Conservation (phyloP, 225 moss, liverwort and hornwort species). For the Rhytidiadelphus loreus region DNA sequence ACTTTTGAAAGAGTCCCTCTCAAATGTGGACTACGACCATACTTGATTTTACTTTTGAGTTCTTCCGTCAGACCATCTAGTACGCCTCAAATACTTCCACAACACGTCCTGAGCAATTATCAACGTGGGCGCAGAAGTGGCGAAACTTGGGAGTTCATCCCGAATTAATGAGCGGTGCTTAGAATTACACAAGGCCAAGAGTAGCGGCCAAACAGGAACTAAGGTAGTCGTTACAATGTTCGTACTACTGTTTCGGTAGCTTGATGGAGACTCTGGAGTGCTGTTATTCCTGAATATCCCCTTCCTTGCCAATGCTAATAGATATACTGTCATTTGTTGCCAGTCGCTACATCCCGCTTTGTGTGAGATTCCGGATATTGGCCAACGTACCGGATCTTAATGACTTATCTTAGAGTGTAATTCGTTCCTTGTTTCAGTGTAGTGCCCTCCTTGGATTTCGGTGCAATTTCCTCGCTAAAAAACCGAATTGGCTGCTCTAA, state of each 20-base stretch:
- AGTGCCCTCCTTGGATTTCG: neutral
- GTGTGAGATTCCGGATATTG: neutral
- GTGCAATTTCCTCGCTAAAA: neutral
- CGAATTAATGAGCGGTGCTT: conserved; percentile 92
- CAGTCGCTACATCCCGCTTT: neutral
- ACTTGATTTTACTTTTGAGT: neutral
- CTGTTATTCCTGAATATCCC: neutral
- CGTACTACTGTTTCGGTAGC: neutral
- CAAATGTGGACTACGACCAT: neutral
- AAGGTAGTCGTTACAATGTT: conserved; percentile 24
- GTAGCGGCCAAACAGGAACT: conserved; percentile 27
- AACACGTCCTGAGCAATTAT: neutral
- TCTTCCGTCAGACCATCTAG: neutral
- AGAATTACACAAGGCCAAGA: conserved; percentile 74
- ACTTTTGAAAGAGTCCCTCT: neutral
- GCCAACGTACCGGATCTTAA: neutral
- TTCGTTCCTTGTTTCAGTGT: neutral
- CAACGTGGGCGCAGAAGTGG: conserved; percentile 56
- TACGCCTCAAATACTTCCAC: neutral
- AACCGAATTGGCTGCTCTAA: neutral
- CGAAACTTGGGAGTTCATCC: conserved; percentile 64
- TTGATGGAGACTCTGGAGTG: neutral
- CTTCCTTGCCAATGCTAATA: neutral
- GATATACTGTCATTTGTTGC: neutral
- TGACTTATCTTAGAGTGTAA: neutral